Percentiles rank a stretch among this genome's conserved stretches.
Conservation (phyloP, 495 filamentous ascomycete species). For the Amniculicola lignicola region DNA sequence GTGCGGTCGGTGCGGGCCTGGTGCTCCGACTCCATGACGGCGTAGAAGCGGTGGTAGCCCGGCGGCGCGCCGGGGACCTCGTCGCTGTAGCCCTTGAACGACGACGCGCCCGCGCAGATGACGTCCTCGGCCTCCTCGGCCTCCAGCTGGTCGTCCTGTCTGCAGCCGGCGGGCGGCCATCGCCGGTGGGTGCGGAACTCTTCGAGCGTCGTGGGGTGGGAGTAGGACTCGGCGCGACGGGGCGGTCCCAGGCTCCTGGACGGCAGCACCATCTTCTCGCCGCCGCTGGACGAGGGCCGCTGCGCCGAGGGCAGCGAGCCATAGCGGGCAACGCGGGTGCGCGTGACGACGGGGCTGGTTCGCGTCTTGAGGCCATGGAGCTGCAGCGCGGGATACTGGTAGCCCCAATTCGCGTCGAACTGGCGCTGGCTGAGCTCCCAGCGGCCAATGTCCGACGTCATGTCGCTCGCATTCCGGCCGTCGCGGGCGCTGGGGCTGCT, state of each 20-base stretch:
- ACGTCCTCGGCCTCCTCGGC: constrained; percentile 35
- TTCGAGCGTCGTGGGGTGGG: constrained; percentile 28
- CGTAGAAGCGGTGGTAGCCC: constrained; percentile 36
- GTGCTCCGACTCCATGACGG: constrained; percentile 37
- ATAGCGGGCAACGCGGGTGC: constrained; percentile 28
- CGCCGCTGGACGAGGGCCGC: constrained; percentile 30
- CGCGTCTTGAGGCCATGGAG: constrained; percentile 14
- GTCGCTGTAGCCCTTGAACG: constrained; percentile 40
- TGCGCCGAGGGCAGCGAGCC: constrained; percentile 13
- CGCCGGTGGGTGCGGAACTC: constrained; percentile 29
- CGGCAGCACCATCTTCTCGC: constrained; percentile 17
- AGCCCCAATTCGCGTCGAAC: constrained; percentile 18
- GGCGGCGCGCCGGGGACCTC: constrained; percentile 33
- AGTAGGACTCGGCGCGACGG: constrained; percentile 29
- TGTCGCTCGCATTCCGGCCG: constrained; percentile 34
- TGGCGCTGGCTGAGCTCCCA: constrained; percentile 30
- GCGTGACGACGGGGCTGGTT: constrained; percentile 31
- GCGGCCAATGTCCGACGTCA: constrained; percentile 32
- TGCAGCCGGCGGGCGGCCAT: constrained; percentile 38
- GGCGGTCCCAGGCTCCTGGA: constrained; percentile 17
- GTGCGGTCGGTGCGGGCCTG: constrained; percentile 34
- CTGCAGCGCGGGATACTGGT: constrained; percentile 15
- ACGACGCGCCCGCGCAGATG: constrained; percentile 38
- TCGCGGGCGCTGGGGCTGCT: constrained; percentile 9
- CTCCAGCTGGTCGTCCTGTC: constrained; percentile 26